These are phyloP conservation scores for Erysimum pusillum DNA, from an alignment of 441 rosid species.

Conservation along the genomic window DNA sequence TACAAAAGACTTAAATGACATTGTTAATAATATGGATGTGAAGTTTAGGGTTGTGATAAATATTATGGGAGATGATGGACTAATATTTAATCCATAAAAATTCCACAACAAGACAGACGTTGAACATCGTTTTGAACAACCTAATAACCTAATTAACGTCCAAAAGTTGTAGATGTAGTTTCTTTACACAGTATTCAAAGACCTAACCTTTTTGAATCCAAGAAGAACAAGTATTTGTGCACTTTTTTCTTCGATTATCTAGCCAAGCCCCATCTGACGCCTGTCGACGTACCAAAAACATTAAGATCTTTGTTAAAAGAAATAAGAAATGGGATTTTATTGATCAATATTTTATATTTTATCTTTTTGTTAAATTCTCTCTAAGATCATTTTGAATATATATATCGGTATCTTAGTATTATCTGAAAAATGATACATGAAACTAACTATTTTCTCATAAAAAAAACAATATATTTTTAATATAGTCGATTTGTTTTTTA, in stretches of 20 bases:
- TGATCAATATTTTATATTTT: neutral
- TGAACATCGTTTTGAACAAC: constrained; percentile 48
- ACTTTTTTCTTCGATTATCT: constrained; percentile 42
- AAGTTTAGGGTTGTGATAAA: constrained; percentile 42
- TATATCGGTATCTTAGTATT: neutral
- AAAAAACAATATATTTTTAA: neutral
- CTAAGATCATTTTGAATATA: neutral
- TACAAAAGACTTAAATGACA: constrained; percentile 30
- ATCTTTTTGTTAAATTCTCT: neutral
- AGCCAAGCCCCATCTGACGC: constrained; percentile 24
- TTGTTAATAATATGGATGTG: constrained; percentile 36
- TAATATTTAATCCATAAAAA: constrained; percentile 39
- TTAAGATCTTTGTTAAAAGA: constrained; percentile 7
- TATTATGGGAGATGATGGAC: constrained; percentile 21
- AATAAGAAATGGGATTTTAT: constrained; percentile 10
- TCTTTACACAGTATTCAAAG: constrained; percentile 51
- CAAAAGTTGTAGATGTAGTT: constrained; percentile 48
- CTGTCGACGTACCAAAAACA: constrained; percentile 27
- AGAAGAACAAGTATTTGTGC: constrained; percentile 45
- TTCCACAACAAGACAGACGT: constrained; percentile 46
- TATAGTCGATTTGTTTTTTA: neutral
- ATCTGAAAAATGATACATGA: neutral
- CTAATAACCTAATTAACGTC: constrained; percentile 49
- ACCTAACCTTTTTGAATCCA: constrained; percentile 46
- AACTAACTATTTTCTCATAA: neutral